Percentiles rank a stretch among this genome's conserved stretches.
Conservation (phyloP, 768 basidiomycete species). For the Obba rivulosa region DNA sequence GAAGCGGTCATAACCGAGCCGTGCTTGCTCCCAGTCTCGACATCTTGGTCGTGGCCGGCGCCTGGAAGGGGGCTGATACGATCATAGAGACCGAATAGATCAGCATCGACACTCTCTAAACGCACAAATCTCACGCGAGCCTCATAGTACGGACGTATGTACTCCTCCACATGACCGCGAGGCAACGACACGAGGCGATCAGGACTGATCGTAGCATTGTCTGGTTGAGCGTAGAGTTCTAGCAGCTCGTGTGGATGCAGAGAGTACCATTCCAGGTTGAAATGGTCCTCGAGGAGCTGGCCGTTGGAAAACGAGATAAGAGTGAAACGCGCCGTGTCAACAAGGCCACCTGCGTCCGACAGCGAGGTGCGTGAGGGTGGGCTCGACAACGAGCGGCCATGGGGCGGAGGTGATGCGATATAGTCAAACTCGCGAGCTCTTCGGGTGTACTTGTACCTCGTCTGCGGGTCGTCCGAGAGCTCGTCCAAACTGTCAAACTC, state of each 20-base stretch:
- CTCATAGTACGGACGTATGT: conserved; percentile 57
- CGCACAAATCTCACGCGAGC: conserved; percentile 48
- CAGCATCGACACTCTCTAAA: conserved; percentile 23
- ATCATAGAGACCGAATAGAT: conserved; percentile 5
- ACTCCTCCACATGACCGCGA: conserved; percentile 33
- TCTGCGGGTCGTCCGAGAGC: conserved; percentile 24
- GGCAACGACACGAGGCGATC: conserved; percentile 35
- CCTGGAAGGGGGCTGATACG: background rate
- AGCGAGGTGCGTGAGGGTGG: conserved; percentile 4
- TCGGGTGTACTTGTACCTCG: conserved; percentile 19
- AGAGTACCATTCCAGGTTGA: conserved; percentile 50
- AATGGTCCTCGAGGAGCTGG: conserved; percentile 65
- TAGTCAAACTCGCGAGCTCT: conserved; percentile 8
- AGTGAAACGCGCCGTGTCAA: conserved; percentile 30
- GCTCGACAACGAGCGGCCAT: conserved; percentile 4
- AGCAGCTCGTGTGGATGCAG: conserved; percentile 61
- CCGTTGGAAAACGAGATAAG: conserved; percentile 67
- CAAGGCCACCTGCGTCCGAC: background rate
- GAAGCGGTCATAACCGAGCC: background rate
- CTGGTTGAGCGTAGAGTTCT: conserved; percentile 49
- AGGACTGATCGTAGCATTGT: conserved; percentile 16
- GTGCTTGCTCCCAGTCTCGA: background rate
- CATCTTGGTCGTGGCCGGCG: conserved; percentile 3
- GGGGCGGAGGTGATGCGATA: conserved; percentile 6
- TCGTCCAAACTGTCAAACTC: conserved; percentile 24